Evolutionary conservation across 148 eudicot genomes (phyloP), one percentile per base, ranked within the genome.

Genomic region (Nyssa sinensis): DNA sequence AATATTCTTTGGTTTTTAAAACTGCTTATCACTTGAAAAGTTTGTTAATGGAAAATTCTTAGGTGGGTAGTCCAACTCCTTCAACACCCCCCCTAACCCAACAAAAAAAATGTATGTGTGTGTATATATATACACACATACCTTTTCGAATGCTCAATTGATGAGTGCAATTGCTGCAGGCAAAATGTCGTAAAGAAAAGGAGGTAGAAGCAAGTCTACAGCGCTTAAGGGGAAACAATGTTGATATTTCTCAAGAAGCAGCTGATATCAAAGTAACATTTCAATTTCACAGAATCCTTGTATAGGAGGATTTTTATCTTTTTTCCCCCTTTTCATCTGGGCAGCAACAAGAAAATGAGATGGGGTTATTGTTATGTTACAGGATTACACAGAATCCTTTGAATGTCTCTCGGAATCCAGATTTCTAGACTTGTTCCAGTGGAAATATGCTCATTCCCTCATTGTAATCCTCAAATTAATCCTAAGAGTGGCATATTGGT

Each of bases 201-300:
- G 82, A 76, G 19, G 79, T 65, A 57, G 86, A 78, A 44, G 74
- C 84, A 63, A 64, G 86, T 59, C 70, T 92, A 53, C 81, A 37
- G 23, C 69, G 81, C 49, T 92, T 90, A 21, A 83, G 94, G 81
- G 97, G 94, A 62, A 33, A 72, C 34, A 68, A 78, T 33, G 75
- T 62, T 12, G 86, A 92, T 69, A 80, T 92, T 75, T 72, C 81
- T 63, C 53, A 66, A 33, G 97, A 90, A 84, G 88, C 89, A 72
- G 84, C 89, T 61, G 90, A 85, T 44, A 92, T 92, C 70, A 78
- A 79, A 82, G 90, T 91, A 83, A 80, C 19, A 33, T 64, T 27
- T 57, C 24, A 41, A 17, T 35, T 74, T 16, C 57, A 49, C 16
- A 39, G 11, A 39, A 37, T 4, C 11, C 3, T 49, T 49, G 0